Evolutionary conservation across 495 filamentous ascomycete species (phyloP), one percentile per base, ranked within the genome.

Genomic region (Coniosporium apollinis): DNA sequence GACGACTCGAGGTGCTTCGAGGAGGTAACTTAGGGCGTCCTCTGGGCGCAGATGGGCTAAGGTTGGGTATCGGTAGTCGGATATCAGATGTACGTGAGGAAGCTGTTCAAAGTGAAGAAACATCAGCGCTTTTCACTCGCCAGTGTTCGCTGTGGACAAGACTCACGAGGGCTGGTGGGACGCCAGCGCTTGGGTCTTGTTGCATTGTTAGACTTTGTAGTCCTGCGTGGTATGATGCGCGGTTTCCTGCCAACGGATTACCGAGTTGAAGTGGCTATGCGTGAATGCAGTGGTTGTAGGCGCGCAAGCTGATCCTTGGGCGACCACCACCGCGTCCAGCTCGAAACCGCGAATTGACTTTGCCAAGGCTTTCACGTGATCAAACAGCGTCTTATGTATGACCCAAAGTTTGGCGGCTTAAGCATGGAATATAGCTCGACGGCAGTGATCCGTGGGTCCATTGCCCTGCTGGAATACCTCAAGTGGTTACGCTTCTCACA

Each of bases 31-130:
- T 26, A 80, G 71, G 5, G 82, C 74, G 36, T 82, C 74, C 17
- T 74, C 64, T 9, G 76, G 64, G 36, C 74, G 69, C 38, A 87
- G 59, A 41, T 65, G 59, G 19, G 70, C 69, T 53, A 76, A 69
- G 28, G 65, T 50, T 1, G 85, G 74, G 51, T 79, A 92, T 48
- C 70, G 65, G 47, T 75, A 73, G 17, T 72, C 73, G 33, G 82
- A 91, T 10, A 92, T 58, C 22, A 92, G 67, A 47, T 94, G 85
- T 47, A 92, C 74, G 57, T 94, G 85, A 9, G 76, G 76, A 49
- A 89, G 69, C 82, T 86, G 44, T 13, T 11, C 31, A 30, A 32
- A 11, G 43, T 56, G 33, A 58, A 48, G 40, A 15, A 11, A 11
- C 28, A 22, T 36, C 17, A 21, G n/a, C 7, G 5, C 25, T 41